Evolutionary conservation across 225 moss, liverwort and hornwort genomes (phyloP).

Genomic region (Antitrichia curtipendula): DNA sequence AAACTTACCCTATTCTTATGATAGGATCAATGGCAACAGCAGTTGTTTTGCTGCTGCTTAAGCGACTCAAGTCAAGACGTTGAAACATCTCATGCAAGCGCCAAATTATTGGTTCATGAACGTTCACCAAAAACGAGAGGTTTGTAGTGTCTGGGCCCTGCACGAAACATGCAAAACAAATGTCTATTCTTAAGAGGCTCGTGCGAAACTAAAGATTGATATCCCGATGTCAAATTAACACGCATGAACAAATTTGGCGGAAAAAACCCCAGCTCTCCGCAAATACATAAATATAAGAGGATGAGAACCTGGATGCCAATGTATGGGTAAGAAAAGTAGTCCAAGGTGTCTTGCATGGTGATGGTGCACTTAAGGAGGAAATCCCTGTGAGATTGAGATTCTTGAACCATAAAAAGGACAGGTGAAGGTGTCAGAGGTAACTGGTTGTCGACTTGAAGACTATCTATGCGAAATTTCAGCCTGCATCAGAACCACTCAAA

Average conservation of each 20-base stretch:
- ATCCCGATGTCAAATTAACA: not conserved
- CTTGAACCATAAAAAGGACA: conserved; percentile 85
- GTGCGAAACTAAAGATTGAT: not conserved
- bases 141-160: conserved; percentile 74
- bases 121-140: conserved; percentile 72
- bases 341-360: conserved; percentile 74
- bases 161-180: conserved; percentile 5
- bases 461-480: conserved; percentile 76
- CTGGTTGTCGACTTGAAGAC: conserved; percentile 88
- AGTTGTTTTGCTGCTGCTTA: conserved; percentile 83
- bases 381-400: conserved; percentile 52
- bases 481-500: conserved; percentile 26
- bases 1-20: conserved; percentile 69
- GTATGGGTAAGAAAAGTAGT: conserved; percentile 74
- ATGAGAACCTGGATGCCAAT: conserved; percentile 77
- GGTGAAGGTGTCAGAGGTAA: conserved; percentile 88
- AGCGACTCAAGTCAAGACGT: conserved; percentile 59
- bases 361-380: conserved; percentile 81
- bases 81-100: conserved; percentile 91
- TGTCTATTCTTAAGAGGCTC: not conserved
- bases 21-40: conserved; percentile 96
- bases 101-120: conserved; percentile 97
- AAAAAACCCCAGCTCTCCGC: not conserved
- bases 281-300: not conserved
- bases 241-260: not conserved